Conservation (phyloP, 2,329 filamentous ascomycete species). For the Cladosporium phlei region DNA sequence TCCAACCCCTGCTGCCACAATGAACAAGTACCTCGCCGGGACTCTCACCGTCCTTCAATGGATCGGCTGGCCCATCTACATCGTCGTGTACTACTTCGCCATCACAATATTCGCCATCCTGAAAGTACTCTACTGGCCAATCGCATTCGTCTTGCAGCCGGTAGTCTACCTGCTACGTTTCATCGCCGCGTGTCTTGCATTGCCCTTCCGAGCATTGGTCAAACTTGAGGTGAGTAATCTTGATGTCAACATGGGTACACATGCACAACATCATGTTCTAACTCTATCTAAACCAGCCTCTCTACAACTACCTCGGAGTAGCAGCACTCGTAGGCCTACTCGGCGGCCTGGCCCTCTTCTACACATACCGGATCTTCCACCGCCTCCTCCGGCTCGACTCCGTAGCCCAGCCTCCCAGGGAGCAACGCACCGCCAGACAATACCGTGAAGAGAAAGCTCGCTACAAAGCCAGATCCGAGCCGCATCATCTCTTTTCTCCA, state of each 20-base stretch:
- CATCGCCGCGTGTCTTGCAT: slow-evolving; percentile 37
- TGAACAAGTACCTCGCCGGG: slow-evolving; percentile 31
- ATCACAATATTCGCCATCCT: slow-evolving; percentile 38
- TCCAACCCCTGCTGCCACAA: slow-evolving; percentile 15
- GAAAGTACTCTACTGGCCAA: slow-evolving; percentile 45
- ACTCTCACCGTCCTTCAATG: slow-evolving; percentile 33
- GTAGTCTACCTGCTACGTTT: slow-evolving; percentile 44
- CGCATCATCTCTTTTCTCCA: slow-evolving; percentile 18
- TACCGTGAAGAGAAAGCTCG: slow-evolving; percentile 30
- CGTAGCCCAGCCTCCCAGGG: slow-evolving; percentile 13
- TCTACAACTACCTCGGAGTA: slow-evolving; percentile 58
- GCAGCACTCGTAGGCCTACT: slow-evolving; percentile 64
- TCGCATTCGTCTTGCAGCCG: slow-evolving; percentile 48
- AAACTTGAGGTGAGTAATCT: slow-evolving; percentile 51
- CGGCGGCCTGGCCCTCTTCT: slow-evolving; percentile 56
- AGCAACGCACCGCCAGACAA: slow-evolving; percentile 27
- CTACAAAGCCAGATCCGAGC: slow-evolving; percentile 20
- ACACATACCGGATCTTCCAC: slow-evolving; percentile 46
- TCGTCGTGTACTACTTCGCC: slow-evolving; percentile 37
- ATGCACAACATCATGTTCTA: too few relatives aligned
- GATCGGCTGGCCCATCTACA: slow-evolving; percentile 35
- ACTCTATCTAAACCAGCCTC: slow-evolving; percentile 32
- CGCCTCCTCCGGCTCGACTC: slow-evolving; percentile 21
- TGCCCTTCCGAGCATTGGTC: slow-evolving; percentile 49
- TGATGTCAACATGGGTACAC: too few relatives aligned